Conservation (phyloP, 768 basidiomycete genomes). For the Phylloporus rhodoxanthus region DNA sequence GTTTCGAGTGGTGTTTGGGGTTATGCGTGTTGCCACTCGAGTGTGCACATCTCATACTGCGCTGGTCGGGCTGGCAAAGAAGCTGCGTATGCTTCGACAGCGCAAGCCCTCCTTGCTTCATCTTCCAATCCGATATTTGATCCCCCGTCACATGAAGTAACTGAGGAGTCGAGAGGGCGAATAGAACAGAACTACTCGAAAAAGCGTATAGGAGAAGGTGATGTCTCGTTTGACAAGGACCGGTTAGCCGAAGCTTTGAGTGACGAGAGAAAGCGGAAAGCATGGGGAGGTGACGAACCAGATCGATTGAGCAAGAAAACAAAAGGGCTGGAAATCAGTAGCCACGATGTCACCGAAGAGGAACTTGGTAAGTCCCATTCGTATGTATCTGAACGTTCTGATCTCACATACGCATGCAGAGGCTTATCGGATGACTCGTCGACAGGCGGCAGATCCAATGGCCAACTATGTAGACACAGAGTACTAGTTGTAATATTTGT, state of each 20-base stretch:
- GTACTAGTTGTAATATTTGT: too few relatives aligned
- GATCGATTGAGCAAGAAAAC: constrained; percentile 60
- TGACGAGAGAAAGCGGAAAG: constrained; percentile 79
- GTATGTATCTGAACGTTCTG: not conserved
- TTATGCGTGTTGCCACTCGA: constrained; percentile 91
- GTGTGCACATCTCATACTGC: constrained; percentile 83
- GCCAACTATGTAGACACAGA: constrained; percentile 78
- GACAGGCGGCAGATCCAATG: constrained; percentile 84
- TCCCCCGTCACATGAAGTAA: constrained; percentile 27
- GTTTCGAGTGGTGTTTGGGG: constrained; percentile 72
- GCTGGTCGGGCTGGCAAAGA: constrained; percentile 81
- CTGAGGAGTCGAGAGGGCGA: constrained; percentile 30
- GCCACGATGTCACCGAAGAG: constrained; percentile 86
- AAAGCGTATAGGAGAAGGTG: constrained; percentile 76
- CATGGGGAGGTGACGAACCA: constrained; percentile 45
- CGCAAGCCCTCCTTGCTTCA: constrained; percentile 56
- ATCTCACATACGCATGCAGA: constrained; percentile 42
- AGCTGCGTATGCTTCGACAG: constrained; percentile 70
- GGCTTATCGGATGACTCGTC: constrained; percentile 80
- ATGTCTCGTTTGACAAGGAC: constrained; percentile 67
- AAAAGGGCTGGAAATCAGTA: constrained; percentile 42
- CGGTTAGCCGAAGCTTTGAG: constrained; percentile 62
- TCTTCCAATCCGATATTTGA: constrained; percentile 26
- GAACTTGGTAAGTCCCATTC: constrained; percentile 55
- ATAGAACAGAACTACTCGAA: constrained; percentile 73